Evolutionary conservation across 352 stramenopile genomes (phyloP).

Genomic region (Phytophthora rubi): DNA sequence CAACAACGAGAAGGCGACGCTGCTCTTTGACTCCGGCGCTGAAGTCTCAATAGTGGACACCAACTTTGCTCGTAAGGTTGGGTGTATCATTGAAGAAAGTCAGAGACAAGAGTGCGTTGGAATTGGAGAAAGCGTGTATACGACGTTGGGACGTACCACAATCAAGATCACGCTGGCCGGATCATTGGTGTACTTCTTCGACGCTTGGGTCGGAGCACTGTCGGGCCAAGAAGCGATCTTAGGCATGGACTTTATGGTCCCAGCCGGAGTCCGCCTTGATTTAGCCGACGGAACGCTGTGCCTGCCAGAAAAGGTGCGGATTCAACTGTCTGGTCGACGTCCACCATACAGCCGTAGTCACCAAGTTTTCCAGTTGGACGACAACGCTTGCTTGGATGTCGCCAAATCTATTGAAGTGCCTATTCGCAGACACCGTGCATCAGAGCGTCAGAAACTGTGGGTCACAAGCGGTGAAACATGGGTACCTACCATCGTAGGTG

Average conservation of each 20-base stretch:
- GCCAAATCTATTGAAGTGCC: background rate
- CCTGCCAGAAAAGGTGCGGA: conserved; percentile 12
- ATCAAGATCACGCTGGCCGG: conserved; percentile 24
- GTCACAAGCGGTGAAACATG: background rate
- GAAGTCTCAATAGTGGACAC: conserved; percentile 29
- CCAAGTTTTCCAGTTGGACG: background rate
- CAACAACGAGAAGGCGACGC: no score
- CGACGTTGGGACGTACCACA: conserved; percentile 5
- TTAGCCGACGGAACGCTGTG: conserved; percentile 4
- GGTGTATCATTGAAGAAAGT: conserved; percentile 17
- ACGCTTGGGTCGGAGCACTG: conserved; percentile 16
- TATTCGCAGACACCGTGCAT: background rate
- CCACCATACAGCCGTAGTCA: background rate
- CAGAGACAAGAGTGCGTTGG: conserved; percentile 14
- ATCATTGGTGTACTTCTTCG: conserved; percentile 22
- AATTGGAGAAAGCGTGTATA: background rate
- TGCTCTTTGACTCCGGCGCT: no score
- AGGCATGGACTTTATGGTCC: conserved; percentile 29
- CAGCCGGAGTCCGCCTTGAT: conserved; percentile 4
- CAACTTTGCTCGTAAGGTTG: conserved; percentile 29
- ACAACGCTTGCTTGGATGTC: background rate
- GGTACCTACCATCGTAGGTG: background rate
- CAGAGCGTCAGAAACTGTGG: conserved; percentile 12
- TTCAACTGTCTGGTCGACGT: background rate
- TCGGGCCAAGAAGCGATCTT: conserved; percentile 15